These are phyloP conservation scores for Geosmithia morbida DNA, from an alignment of 2,329 filamentous ascomycete species.

Conservation along the genomic window DNA sequence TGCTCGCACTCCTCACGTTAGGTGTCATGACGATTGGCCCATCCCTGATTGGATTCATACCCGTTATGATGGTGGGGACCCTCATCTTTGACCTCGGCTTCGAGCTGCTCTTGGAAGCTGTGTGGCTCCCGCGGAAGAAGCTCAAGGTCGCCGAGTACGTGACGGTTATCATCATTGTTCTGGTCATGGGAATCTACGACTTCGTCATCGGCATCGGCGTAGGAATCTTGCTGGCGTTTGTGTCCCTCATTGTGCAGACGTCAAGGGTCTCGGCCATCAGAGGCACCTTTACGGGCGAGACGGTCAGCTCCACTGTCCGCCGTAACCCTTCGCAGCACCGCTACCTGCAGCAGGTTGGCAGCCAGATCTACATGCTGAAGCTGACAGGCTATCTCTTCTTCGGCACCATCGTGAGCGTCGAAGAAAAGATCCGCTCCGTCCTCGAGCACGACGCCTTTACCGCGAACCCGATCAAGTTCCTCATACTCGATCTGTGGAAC, in stretches of 20 bases:
- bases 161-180: slow-evolving; percentile 76
- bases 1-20: slow-evolving; percentile 69
- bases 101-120: slow-evolving; percentile 75
- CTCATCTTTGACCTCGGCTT: slow-evolving; percentile 93
- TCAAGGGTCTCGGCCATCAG: slow-evolving; percentile 81
- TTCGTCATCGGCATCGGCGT: slow-evolving; percentile 91
- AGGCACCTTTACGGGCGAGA: slow-evolving; percentile 77
- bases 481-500: slow-evolving; percentile 77
- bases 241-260: slow-evolving; percentile 82
- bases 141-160: slow-evolving; percentile 77
- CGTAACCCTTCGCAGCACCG: slow-evolving; percentile 80
- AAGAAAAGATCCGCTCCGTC: slow-evolving; percentile 69
- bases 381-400: slow-evolving; percentile 95
- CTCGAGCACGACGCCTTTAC: slow-evolving; percentile 73
- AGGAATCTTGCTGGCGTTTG: slow-evolving; percentile 81
- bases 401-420: slow-evolving; percentile 90
- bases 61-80: slow-evolving; percentile 91
- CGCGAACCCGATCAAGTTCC: slow-evolving; percentile 68
- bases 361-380: slow-evolving; percentile 84
- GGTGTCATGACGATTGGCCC: slow-evolving; percentile 77
- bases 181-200: slow-evolving; percentile 94
- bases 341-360: slow-evolving; percentile 72
- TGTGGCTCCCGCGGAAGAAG: slow-evolving; percentile 81
- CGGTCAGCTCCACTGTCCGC: slow-evolving; percentile 83
- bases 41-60: slow-evolving; percentile 81